Evolutionary conservation across 2,329 filamentous ascomycete genomes (phyloP).

Genomic region (Talaromyces albobiverticillius): DNA sequence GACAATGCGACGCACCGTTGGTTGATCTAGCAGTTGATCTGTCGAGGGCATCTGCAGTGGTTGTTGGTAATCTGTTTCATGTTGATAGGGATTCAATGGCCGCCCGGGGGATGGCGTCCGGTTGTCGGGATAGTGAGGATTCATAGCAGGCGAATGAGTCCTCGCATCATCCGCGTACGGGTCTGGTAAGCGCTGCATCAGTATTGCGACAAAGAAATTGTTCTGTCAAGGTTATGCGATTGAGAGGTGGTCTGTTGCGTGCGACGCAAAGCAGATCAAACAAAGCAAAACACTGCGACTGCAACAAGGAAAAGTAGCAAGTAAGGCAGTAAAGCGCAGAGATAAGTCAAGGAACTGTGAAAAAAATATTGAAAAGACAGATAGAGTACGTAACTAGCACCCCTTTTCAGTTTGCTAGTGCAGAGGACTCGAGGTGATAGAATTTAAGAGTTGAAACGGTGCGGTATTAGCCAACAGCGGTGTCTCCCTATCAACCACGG

Average conservation of each 20-base stretch:
- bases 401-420: neutral
- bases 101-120: slow-evolving; percentile 75
- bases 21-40: slow-evolving; percentile 78
- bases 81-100: slow-evolving; percentile 73
- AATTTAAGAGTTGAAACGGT: slow-evolving; percentile 4
- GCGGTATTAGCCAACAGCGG: slow-evolving; percentile 11
- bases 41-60: slow-evolving; percentile 67
- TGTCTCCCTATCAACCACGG: slow-evolving; percentile 1
- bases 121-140: slow-evolving; percentile 51
- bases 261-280: neutral
- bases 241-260: neutral
- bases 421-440: neutral
- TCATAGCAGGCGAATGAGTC: slow-evolving; percentile 44
- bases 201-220: neutral
- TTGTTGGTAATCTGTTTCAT: slow-evolving; percentile 68
- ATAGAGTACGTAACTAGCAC: neutral
- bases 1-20: slow-evolving; percentile 69
- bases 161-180: slow-evolving; percentile 44
- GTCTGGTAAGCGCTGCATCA: slow-evolving; percentile 26
- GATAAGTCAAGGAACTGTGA: too few species aligned
- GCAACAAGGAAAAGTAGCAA: neutral
- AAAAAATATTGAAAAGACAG: too few species aligned
- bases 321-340: neutral
- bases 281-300: neutral
- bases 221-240: neutral